Evolutionary conservation across 495 filamentous ascomycete species (phyloP).

Genomic region (Cladorrhinum samala): DNA sequence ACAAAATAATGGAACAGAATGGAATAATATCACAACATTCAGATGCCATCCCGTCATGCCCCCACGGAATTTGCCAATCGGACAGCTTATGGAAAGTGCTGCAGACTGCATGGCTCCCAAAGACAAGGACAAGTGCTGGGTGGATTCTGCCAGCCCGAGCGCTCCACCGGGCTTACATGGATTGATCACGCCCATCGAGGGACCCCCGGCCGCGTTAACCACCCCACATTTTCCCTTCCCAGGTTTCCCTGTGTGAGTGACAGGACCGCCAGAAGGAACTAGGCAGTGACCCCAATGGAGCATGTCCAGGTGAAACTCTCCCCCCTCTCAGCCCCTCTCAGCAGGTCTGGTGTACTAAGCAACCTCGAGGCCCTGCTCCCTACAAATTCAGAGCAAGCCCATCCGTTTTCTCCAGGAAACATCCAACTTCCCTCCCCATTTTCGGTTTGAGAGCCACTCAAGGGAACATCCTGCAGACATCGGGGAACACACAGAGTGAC

Average conservation of each 20-base stretch:
- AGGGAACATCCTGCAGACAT: not conserved
- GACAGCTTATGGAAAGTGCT: not conserved
- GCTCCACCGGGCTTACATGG: not conserved
- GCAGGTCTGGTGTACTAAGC: too few relatives aligned
- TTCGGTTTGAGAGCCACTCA: not conserved
- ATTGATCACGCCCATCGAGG: not conserved
- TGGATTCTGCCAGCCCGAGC: slow-evolving; percentile 4
- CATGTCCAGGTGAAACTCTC: not conserved
- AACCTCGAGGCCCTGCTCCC: too few relatives aligned
- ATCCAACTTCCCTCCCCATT: not conserved
- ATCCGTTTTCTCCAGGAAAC: not conserved
- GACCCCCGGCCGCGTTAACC: not conserved
- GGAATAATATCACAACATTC: not conserved
- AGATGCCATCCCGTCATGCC: slow-evolving; percentile 14
- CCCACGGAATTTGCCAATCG: slow-evolving; percentile 18
- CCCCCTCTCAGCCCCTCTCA: slow-evolving; percentile 14
- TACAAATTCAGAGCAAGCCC: slow-evolving; percentile 6
- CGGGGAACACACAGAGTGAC: too few relatives aligned
- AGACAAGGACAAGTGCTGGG: slow-evolving; percentile 2
- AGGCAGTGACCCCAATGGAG: too few relatives aligned
- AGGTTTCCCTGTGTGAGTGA: too few relatives aligned
- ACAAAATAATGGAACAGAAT: not conserved
- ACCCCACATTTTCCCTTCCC: not conserved
- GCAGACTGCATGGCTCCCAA: too few relatives aligned
- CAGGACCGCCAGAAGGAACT: too few relatives aligned